These are phyloP conservation scores for Juncus inflexus DNA, from an alignment of 176 grass and related monocot genomes.

Conservation along the genomic window DNA sequence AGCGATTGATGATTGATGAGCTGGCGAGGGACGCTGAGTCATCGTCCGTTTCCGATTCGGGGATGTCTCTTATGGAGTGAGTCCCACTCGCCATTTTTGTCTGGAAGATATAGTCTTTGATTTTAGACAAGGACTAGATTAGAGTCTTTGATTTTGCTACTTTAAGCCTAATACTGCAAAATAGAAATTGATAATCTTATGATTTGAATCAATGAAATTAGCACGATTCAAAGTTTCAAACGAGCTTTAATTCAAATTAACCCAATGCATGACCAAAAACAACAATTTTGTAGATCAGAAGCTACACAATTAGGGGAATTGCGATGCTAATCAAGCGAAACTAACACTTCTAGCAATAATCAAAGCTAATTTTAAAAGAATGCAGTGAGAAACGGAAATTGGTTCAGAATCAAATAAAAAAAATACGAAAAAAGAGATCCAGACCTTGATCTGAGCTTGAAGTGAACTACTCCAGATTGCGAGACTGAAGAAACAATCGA, in stretches of 20 bases:
- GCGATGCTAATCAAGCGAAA: not conserved
- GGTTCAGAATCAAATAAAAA: conserved; percentile 9
- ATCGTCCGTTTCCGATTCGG: conserved; percentile 26
- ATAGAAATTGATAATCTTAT: conserved; percentile 1
- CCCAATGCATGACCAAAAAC: not conserved
- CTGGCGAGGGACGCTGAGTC: conserved; percentile 3
- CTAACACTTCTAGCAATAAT: not conserved
- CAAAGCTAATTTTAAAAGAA: not conserved
- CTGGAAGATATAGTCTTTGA: too few species aligned
- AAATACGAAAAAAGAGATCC: conserved; percentile 12
- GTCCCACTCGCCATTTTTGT: conserved; percentile 11
- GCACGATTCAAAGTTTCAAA: conserved; percentile 1
- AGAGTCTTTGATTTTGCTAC: too few species aligned
- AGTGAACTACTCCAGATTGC: not conserved
- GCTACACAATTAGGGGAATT: not conserved
- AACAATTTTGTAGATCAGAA: not conserved
- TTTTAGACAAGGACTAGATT: too few species aligned
- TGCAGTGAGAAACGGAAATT: not conserved
- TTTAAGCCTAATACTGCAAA: too few species aligned
- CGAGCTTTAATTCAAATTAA: not conserved
- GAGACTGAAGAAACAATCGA: conserved; percentile 14
- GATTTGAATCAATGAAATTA: not conserved
- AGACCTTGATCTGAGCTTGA: conserved; percentile 19
- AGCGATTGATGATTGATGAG: conserved; percentile 9
- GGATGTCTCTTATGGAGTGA: conserved; percentile 16